These are phyloP conservation scores for Gymnopilus dilepis DNA, from an alignment of 768 basidiomycete species.

Conservation along the genomic window DNA sequence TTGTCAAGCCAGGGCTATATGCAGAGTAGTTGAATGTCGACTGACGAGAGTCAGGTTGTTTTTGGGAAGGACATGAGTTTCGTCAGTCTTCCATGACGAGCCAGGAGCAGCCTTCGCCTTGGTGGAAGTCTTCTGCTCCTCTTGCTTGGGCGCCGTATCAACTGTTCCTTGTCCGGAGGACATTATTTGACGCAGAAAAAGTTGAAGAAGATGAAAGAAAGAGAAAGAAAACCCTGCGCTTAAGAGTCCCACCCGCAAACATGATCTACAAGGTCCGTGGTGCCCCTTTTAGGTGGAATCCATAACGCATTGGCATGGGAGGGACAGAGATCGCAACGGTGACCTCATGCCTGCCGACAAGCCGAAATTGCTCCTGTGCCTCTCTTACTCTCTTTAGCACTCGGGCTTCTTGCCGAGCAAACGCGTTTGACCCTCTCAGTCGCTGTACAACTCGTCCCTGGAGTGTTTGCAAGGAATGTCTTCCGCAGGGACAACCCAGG, in stretches of 20 bases:
- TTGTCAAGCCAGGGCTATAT: background rate
- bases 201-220: background rate
- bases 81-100: conserved; percentile 58
- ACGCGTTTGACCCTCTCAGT: background rate
- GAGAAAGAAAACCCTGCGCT: background rate
- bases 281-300: conserved; percentile 5
- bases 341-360: conserved; percentile 33
- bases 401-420: background rate
- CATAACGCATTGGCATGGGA: conserved; percentile 9
- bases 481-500: background rate
- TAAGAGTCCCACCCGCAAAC: conserved; percentile 13
- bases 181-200: background rate
- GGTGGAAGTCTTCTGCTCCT: conserved; percentile 6
- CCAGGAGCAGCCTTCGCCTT: conserved; percentile 39
- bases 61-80: conserved; percentile 61
- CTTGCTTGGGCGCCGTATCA: conserved; percentile 6
- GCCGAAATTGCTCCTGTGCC: conserved; percentile 28
- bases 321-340: conserved; percentile 7
- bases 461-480: background rate
- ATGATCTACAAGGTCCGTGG: conserved; percentile 15
- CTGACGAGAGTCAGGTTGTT: conserved; percentile 54
- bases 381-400: background rate
- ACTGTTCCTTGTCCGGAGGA: background rate
- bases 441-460: too few species aligned
- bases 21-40: conserved; percentile 34